Evolutionary conservation across 495 filamentous ascomycete genomes (phyloP).

Genomic region (Emericellopsis terricola): DNA sequence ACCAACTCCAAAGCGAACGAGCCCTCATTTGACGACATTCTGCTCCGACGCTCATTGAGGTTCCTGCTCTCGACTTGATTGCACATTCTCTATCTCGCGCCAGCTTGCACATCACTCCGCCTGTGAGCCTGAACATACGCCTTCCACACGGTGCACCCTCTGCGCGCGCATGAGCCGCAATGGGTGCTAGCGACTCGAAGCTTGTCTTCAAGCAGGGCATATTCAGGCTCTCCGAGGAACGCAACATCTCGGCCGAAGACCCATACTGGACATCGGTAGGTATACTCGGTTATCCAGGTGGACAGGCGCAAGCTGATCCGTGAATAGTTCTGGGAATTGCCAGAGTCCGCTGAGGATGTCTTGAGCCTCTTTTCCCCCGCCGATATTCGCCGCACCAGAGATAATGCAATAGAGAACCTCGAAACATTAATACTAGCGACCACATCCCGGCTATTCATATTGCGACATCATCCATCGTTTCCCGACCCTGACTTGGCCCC

Average conservation of each 20-base stretch:
- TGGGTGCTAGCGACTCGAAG: constrained; percentile 99
- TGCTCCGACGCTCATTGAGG: no score
- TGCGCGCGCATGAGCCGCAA: constrained; percentile 17
- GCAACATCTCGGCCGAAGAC: constrained; percentile 74
- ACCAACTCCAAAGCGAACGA: no score
- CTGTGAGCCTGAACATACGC: no score
- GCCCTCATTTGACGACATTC: no score
- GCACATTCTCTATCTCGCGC: no score
- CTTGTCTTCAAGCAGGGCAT: constrained; percentile 98
- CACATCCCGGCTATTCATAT: constrained; percentile 57
- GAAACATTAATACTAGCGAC: constrained; percentile 77
- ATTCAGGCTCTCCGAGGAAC: constrained; percentile 85
- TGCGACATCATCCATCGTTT: constrained; percentile 81
- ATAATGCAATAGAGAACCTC: constrained; percentile 72
- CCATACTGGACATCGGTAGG: constrained; percentile 83
- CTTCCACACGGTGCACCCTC: no score
- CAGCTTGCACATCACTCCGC: no score
- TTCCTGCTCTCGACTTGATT: no score
- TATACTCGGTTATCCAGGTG: constrained; percentile 5
- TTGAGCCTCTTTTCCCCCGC: constrained; percentile 90
- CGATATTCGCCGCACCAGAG: constrained; percentile 82
- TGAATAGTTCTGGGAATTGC: constrained; percentile 86
- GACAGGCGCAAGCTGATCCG: neutral
- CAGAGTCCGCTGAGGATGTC: constrained; percentile 87
- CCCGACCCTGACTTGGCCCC: constrained; percentile 80